Conservation (phyloP, 352 stramenopile species). For the Globisporangium barbulae region DNA sequence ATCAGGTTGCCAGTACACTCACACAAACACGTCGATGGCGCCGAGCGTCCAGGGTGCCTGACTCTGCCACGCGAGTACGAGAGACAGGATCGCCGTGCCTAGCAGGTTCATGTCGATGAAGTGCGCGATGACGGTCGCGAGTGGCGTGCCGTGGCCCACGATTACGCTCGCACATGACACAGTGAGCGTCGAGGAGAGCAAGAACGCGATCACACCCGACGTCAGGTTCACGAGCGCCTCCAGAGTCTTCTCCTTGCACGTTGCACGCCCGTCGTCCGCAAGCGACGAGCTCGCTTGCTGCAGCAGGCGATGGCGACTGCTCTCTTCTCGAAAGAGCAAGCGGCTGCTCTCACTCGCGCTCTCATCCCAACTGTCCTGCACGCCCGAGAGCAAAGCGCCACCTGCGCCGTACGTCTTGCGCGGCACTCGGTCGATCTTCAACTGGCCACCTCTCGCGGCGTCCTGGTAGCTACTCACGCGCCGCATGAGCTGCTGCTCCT, state of each 20-base stretch:
- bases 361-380: slow-evolving; percentile 11
- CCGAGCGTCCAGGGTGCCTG: slow-evolving; percentile 70
- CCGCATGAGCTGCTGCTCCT: slow-evolving; percentile 39
- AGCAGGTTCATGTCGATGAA: slow-evolving; percentile 87
- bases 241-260: slow-evolving; percentile 17
- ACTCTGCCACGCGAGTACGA: slow-evolving; percentile 75
- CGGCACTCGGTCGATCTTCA: background rate
- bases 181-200: slow-evolving; percentile 73
- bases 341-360: slow-evolving; percentile 15
- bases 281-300: slow-evolving; percentile 2
- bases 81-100: slow-evolving; percentile 61
- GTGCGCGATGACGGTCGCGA: slow-evolving; percentile 58
- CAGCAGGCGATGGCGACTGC: slow-evolving; percentile 11
- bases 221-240: slow-evolving; percentile 60
- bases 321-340: slow-evolving; percentile 21
- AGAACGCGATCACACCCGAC: slow-evolving; percentile 72
- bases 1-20: slow-evolving; percentile 12
- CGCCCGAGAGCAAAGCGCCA: background rate
- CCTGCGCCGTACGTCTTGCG: slow-evolving; percentile 10
- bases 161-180: slow-evolving; percentile 80
- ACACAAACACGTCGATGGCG: slow-evolving; percentile 80
- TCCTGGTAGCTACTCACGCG: slow-evolving; percentile 63
- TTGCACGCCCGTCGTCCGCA: background rate
- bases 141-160: slow-evolving; percentile 60
- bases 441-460: slow-evolving; percentile 8